Evolutionary conservation across 371 early-diverging fungal species (phyloP).

Genomic region (Mortierella sp.): DNA sequence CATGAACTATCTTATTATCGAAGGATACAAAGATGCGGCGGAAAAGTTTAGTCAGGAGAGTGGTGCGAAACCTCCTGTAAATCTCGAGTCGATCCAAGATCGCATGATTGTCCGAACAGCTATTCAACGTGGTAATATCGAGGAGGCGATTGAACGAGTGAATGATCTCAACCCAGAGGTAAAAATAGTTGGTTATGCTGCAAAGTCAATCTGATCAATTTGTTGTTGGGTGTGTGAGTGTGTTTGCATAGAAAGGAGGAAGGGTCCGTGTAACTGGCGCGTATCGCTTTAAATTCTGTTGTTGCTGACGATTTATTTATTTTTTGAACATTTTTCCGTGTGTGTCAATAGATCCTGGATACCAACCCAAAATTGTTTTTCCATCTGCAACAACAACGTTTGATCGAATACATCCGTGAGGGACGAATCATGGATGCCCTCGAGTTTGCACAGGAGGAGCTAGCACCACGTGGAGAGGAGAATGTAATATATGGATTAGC

Average conservation of each 20-base stretch:
- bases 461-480: constrained; percentile 96
- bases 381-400: constrained; percentile 94
- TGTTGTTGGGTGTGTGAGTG: no score
- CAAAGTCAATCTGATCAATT: background rate
- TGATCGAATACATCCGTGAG: constrained; percentile 93
- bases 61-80: constrained; percentile 81
- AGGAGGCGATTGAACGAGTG: constrained; percentile 93
- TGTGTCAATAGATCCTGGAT: constrained; percentile 84
- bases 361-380: constrained; percentile 95
- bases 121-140: constrained; percentile 90
- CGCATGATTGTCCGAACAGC: constrained; percentile 95
- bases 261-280: constrained; percentile 27
- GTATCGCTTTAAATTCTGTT: background rate
- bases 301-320: background rate
- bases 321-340: background rate
- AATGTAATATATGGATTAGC: constrained; percentile 62
- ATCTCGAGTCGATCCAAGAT: constrained; percentile 92
- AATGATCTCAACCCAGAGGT: constrained; percentile 98
- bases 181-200: constrained; percentile 16
- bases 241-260: background rate
- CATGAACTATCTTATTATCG: constrained; percentile 98
- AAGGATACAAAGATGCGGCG: constrained; percentile 98
- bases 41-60: constrained; percentile 93
- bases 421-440: constrained; percentile 87
- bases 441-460: constrained; percentile 96